A percentile compares a stretch with the other conserved stretches of the same genome.
phyloP scores from a whole-genome alignment of 2,329 filamentous ascomycete genomes.

The Paradendryphiella salina region DNA sequence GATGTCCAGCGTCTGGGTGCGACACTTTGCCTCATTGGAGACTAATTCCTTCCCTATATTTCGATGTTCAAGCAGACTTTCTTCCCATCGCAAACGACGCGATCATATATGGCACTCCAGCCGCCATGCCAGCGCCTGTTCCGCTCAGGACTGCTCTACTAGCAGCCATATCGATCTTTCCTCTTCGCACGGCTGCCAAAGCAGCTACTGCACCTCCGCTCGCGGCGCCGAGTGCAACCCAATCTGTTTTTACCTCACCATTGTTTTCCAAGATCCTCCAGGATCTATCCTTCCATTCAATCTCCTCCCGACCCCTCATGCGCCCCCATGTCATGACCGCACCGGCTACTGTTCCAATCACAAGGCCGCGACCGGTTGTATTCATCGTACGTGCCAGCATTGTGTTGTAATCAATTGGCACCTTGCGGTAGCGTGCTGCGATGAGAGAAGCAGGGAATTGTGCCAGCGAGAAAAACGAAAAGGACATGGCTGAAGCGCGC shows the following conservation, averaged over 20 bases:
- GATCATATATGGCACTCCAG: slow-evolving; percentile 53
- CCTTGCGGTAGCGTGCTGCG: slow-evolving; percentile 26
- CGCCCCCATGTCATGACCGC: slow-evolving; percentile 51
- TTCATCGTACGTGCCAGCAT: slow-evolving; percentile 48
- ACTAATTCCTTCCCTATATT: neutral
- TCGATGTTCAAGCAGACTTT: slow-evolving; percentile 8
- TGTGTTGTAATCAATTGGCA: slow-evolving; percentile 32
- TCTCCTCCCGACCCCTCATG: slow-evolving; percentile 61
- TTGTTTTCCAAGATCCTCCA: slow-evolving; percentile 64
- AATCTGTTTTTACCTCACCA: slow-evolving; percentile 60
- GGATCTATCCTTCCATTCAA: slow-evolving; percentile 67
- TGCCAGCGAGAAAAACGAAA: slow-evolving; percentile 53
- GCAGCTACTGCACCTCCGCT: slow-evolving; percentile 42
- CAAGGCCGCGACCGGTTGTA: slow-evolving; percentile 52
- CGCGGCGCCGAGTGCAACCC: slow-evolving; percentile 57
- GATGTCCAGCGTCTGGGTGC: neutral
- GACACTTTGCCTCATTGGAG: neutral
- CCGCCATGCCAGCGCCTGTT: slow-evolving; percentile 54
- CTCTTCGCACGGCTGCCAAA: slow-evolving; percentile 36
- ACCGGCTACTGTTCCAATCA: slow-evolving; percentile 53
- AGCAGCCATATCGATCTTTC: slow-evolving; percentile 30
- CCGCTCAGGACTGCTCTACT: slow-evolving; percentile 52
- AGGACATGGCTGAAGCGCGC: slow-evolving; percentile 59
- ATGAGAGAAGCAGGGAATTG: slow-evolving; percentile 41
- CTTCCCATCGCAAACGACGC: slow-evolving; percentile 24